These are phyloP conservation scores for Neonothopanus nambi DNA, from an alignment of 1,284 basidiomycete genomes.

Conservation along the genomic window DNA sequence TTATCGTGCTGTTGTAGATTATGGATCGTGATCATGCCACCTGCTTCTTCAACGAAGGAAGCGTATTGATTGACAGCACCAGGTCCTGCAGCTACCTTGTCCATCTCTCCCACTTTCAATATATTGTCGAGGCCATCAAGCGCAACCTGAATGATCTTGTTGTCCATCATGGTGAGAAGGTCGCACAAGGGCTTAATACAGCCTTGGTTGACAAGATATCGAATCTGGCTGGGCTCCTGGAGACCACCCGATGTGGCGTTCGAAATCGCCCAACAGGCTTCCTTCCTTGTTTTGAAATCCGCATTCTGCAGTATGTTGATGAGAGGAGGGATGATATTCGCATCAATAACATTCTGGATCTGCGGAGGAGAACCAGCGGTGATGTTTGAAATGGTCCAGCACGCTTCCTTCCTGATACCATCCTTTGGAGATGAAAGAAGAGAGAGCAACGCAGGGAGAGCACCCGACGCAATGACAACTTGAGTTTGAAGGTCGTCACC, in stretches of 20 bases:
- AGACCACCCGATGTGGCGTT: conserved; percentile 98
- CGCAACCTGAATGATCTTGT: conserved; percentile 99
- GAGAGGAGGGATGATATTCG: conserved; percentile 94
- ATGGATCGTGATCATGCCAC: conserved; percentile 98
- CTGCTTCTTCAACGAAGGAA: conserved; percentile 94
- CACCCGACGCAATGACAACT: conserved; percentile 96
- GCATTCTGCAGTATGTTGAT: conserved; percentile 98
- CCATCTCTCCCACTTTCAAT: conserved; percentile 96
- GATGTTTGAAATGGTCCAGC: conserved; percentile 99
- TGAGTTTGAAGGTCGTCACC: conserved; percentile 99
- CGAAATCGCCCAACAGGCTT: conserved; percentile 99
- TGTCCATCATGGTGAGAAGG: conserved; percentile 96
- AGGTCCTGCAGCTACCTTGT: conserved; percentile 84
- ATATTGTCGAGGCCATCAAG: conserved; percentile 99
- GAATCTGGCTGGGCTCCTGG: conserved; percentile 96
- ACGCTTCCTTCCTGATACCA: conserved; percentile 94
- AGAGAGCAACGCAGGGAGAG: conserved; percentile 89
- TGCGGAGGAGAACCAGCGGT: conserved; percentile 96
- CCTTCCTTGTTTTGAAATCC: conserved; percentile 99
- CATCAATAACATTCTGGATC: conserved; percentile 89
- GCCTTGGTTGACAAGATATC: conserved; percentile 96
- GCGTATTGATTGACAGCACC: conserved; percentile 94
- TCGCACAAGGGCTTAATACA: conserved; percentile 99
- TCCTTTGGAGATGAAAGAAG: conserved; percentile 95
- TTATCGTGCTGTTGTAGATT: conserved; percentile 99